Evolutionary conservation across 78 protist genomes (phyloP).

Genomic region (Chrysochromulina parva): DNA sequence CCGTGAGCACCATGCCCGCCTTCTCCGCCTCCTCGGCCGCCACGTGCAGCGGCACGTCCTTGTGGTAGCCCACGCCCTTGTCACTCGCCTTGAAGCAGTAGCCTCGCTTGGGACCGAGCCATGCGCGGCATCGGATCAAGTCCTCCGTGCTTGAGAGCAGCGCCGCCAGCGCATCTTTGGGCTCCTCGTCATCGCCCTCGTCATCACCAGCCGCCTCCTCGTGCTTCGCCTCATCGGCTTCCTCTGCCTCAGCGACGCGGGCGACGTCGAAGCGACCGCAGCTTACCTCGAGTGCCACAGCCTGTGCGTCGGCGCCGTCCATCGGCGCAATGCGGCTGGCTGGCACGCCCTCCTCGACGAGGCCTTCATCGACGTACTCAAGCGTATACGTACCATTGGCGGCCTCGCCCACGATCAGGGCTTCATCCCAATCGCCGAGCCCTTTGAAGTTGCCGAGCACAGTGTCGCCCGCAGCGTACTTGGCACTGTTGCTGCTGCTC

Average conservation of each 20-base stretch:
- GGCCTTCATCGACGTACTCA: neutral
- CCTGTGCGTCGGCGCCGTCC: neutral
- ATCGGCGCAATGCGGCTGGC: neutral
- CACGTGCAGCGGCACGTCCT: conserved; percentile 17
- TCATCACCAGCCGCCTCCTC: neutral
- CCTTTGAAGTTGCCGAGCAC: conserved; percentile 21
- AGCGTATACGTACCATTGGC: neutral
- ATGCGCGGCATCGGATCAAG: neutral
- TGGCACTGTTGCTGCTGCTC: neutral
- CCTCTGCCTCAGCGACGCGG: too few relatives aligned
- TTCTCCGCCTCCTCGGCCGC: neutral
- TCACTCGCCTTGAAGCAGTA: neutral
- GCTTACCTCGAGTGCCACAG: neutral
- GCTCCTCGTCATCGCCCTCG: too few relatives aligned
- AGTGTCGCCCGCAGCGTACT: neutral
- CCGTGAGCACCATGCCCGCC: neutral
- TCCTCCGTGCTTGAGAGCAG: neutral
- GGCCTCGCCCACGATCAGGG: neutral
- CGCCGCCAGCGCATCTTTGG: too few relatives aligned
- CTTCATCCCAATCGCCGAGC: conserved; percentile 3
- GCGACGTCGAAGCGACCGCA: neutral
- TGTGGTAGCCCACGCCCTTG: neutral
- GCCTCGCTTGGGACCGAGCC: neutral
- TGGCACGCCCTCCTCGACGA: neutral
- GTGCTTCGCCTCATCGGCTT: too few relatives aligned